Evolutionary conservation across 2,329 filamentous ascomycete genomes (phyloP), one percentile per base, ranked within the genome.

Genomic region (Penicillium palitans): DNA sequence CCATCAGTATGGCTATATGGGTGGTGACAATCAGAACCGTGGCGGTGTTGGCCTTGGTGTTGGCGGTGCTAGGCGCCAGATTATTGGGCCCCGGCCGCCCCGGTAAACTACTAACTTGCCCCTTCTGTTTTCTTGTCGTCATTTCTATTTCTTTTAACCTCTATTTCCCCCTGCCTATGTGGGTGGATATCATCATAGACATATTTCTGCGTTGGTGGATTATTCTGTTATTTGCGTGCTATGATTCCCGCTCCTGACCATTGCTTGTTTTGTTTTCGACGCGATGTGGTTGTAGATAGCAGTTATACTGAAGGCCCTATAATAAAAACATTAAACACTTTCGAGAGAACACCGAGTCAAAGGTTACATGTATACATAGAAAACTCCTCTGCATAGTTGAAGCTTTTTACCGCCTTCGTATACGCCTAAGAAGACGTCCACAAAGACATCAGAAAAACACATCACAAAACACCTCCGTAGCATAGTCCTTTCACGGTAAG

Each of bases 1-100:
- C 9, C 83, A 87, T 68, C 85, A 87, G 71, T 87, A 87, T 72
- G 85, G 85, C 0, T 88, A 80, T 64, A 77, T 84, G 66, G 85
- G 85, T 6, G 85, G 85, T 2, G 85, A 87, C 66, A 84, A 76
- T 61, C 84, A 86, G 76, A 87, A 86, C 65, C 79, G 78, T 58
- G 77, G 78, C 24, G 83, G 81, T 5, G 70, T 74, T 40, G 77
- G 80, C 4, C 73, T 84, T 5, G 80, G 78, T 46, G 79, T 85
- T 70, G 83, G 84, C 17, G 84, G 83, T 35, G 76, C 76, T 1
- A 79, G 83, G 66, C 79, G 85, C 66, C 85, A 87, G 74, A 87
- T 88, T 65, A 81, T 87, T 62, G 85, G 85, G 15, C 85, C 85
- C 12, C 76, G 85, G 57, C 83, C 84, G 41, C 80, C 74, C 10